phyloP scores from a whole-genome alignment of 2,329 filamentous ascomycete species.

The Tolypocladium ovalisporum region DNA sequence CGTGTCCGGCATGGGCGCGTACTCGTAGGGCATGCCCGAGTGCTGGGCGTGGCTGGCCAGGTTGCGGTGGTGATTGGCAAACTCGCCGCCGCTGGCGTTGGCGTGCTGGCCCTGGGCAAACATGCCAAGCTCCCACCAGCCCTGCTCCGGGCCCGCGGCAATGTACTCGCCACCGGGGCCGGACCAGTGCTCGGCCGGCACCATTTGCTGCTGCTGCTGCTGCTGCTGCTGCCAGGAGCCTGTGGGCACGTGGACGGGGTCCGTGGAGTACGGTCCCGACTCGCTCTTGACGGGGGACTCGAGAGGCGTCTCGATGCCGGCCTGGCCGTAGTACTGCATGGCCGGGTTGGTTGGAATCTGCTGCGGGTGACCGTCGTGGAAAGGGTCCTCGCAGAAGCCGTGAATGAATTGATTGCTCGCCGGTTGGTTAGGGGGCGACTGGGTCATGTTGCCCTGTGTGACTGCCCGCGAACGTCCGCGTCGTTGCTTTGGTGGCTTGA shows the following conservation, averaged over 20 bases:
- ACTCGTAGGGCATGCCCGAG: conserved; percentile 28
- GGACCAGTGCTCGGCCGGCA: conserved; percentile 10
- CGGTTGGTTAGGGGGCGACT: conserved; percentile 14
- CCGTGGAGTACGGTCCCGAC: conserved; percentile 14
- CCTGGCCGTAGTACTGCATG: conserved; percentile 19
- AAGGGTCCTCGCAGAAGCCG: conserved; percentile 27
- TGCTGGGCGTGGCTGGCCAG: conserved; percentile 30
- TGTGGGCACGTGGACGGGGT: conserved; percentile 7
- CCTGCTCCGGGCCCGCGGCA: conserved; percentile 9
- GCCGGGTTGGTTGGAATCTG: conserved; percentile 8
- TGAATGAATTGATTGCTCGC: conserved; percentile 20
- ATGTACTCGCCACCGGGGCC: conserved; percentile 17
- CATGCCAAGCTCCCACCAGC: conserved; percentile 21
- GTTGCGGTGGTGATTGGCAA: conserved; percentile 23
- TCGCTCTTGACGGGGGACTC: conserved; percentile 27
- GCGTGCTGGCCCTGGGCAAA: conserved; percentile 12
- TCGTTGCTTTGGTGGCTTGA: conserved; percentile 21
- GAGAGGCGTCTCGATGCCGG: conserved; percentile 23
- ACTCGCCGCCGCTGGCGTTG: conserved; percentile 10
- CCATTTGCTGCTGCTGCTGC: conserved; percentile 14
- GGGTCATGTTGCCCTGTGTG: conserved; percentile 7
- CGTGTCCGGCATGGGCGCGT: conserved; percentile 19
- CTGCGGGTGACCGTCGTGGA: conserved; percentile 19
- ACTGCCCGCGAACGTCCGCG: conserved; percentile 11
- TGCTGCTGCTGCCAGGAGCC: conserved; percentile 8